Conservation (phyloP, 2,329 filamentous ascomycete genomes). For the Pyrenochaeta sp. region DNA sequence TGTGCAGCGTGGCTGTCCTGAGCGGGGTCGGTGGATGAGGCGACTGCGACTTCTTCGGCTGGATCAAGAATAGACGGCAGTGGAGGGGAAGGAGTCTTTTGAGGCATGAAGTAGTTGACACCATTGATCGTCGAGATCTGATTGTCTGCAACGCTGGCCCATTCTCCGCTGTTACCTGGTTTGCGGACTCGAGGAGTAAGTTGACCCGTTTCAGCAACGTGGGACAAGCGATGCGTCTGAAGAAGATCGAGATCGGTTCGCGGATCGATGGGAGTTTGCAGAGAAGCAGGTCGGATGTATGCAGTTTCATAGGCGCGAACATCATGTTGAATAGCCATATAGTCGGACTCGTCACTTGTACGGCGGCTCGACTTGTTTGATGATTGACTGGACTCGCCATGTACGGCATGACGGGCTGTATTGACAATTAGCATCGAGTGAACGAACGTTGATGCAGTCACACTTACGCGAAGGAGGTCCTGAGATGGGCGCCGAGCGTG, state of each 20-base stretch:
- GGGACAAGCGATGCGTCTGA: constrained; percentile 58
- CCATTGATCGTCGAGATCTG: constrained; percentile 41
- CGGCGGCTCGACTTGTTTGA: constrained; percentile 42
- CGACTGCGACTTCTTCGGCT: constrained; percentile 17
- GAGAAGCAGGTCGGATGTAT: constrained; percentile 39
- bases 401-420: constrained; percentile 33
- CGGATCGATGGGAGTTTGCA: constrained; percentile 37
- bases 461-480: constrained; percentile 40
- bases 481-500: constrained; percentile 17
- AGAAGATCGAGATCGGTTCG: constrained; percentile 52
- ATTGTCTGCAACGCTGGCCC: constrained; percentile 47
- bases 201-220: constrained; percentile 61
- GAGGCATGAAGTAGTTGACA: constrained; percentile 49
- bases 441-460: neutral
- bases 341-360: constrained; percentile 48
- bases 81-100: constrained; percentile 48
- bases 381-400: constrained; percentile 22
- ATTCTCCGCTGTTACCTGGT: constrained; percentile 49
- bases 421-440: constrained; percentile 6
- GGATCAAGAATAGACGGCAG: constrained; percentile 26
- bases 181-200: constrained; percentile 52
- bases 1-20: constrained; percentile 36
- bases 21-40: constrained; percentile 18
- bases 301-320: constrained; percentile 45
- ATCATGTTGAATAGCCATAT: constrained; percentile 37